Base-by-base conservation (phyloP, 805 yeast species). In the Yamadazyma paraphyllophila region DNA sequence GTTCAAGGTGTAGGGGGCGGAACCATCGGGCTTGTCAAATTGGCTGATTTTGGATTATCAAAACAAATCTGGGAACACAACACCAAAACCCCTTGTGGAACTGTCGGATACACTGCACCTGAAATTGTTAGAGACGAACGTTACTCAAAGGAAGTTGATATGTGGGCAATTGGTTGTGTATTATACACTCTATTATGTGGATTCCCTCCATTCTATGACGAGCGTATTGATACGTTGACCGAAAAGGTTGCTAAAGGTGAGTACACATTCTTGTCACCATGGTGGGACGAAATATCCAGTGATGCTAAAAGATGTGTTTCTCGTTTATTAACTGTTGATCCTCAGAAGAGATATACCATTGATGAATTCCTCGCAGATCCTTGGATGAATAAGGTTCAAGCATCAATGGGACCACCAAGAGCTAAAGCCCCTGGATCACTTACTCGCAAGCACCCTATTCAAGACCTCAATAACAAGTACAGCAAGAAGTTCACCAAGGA, bases 131-230 rank as follows among this genome's bases (percentile, higher is more conserved):
- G 85, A 53, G 98, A 94, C 64, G 96, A 91, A 69, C 77, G 83
- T 39, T 94, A 94, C 61, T 87, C 96, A 1, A 89, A 88, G 69
- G 85, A 90, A 52, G 99, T 94, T 31, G 99, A 94, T 63, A 88
- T 94, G 94, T 94, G 99, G 99, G 97, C 97, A 4, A 73, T 94
- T 44, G 99, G 99, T 0, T 94, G 99, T 68, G 97, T 94, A 0
- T 68, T 94, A 45, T 94, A 94, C 61, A 94, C 98, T 0, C 71
- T 94, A 36, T 70, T 94, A 30, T 94, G 98, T 69, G 99, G 99
- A 3, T 94, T 94, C 67, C 99, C 99, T 1, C 99, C 99, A 4
- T 94, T 94, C 61, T 94, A 90, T 65, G 95, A 88, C 60, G 94
- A 87, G 59, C 70, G 82, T 48, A 83, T 84, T 49, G 91, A 85